phyloP scores from a whole-genome alignment of 2,329 filamentous ascomycete species.

The Alternaria longipes region DNA sequence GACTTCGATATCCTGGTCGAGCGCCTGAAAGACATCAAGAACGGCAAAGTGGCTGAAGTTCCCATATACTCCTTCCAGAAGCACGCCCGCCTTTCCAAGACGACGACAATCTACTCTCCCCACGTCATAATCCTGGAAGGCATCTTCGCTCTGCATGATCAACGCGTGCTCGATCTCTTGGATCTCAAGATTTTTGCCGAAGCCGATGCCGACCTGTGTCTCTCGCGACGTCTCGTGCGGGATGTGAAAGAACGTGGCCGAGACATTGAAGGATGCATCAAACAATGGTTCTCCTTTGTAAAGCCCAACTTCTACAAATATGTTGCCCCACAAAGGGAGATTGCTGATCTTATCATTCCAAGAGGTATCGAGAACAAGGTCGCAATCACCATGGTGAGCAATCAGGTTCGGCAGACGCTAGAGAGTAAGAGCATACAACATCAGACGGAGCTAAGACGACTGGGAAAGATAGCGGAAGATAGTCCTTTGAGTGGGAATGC shows the following conservation, averaged over 20 bases:
- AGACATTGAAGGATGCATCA: constrained; percentile 94
- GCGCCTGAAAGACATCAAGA: constrained; percentile 82
- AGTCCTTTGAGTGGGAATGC: constrained; percentile 79
- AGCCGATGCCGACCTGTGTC: constrained; percentile 91
- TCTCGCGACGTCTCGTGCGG: constrained; percentile 74
- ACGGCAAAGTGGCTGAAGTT: constrained; percentile 88
- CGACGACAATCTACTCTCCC: constrained; percentile 92
- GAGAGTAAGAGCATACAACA: constrained; percentile 86
- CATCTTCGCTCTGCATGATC: constrained; percentile 93
- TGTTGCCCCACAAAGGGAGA: constrained; percentile 89
- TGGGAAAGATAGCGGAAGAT: constrained; percentile 76
- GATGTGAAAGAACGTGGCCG: constrained; percentile 90
- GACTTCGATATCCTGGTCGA: constrained; percentile 92
- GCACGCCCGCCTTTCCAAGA: constrained; percentile 80
- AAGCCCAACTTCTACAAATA: constrained; percentile 97
- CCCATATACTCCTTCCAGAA: constrained; percentile 95
- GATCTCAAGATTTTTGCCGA: constrained; percentile 98
- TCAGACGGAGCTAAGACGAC: constrained; percentile 76
- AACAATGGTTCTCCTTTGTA: constrained; percentile 96
- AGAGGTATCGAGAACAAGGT: constrained; percentile 94
- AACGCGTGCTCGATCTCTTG: constrained; percentile 81
- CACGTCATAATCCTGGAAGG: constrained; percentile 96
- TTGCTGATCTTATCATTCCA: constrained; percentile 95
- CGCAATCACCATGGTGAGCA: constrained; percentile 93
- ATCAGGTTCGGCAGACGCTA: constrained; percentile 89